Evolutionary conservation across 2,329 filamentous ascomycete genomes (phyloP), one percentile per base, ranked within the genome.

Genomic region (Ophiostoma ulmi): DNA sequence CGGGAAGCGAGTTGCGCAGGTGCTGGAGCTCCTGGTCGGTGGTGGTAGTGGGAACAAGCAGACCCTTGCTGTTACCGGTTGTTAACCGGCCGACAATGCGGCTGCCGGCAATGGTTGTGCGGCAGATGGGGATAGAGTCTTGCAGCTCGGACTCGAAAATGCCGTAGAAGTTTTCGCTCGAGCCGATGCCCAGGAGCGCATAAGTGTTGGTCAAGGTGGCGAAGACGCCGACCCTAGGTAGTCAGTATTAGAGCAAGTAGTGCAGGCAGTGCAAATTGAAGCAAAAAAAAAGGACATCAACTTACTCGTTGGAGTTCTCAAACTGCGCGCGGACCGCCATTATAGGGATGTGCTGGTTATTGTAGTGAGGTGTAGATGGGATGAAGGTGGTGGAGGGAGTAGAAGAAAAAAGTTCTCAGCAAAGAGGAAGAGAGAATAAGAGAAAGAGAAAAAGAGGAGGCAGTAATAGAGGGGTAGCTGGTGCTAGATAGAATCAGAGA

Each of bases 121-220:
- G 92, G 82, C 93, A 95, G 81, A 97, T 97, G 76, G 95, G 95
- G 77, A 99, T 94, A 74, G 97, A 89, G 84, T 98, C 95, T 85
- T 97, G 93, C 73, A 99, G 87, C 84, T 99, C 95, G 74, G 94
- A 90, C 86, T 99, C 95, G 83, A 99, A 98, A 80, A 98, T 88
- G 85, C 92, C 94, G 89, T 98, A 98, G 83, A 99, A 99, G 87
- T 98, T 98, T 86, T 97, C 94, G 78, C 93, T 97, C 77, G 92
- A 94, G 78, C 95, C 95, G 75, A 97, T 88, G 75, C 94, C 94
- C 76, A 97, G 93, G 77, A 99, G 87, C 76, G 94, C 93, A 82
- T 97, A 99, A 72, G 93, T 94, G 83, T 99, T 99, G 76, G 95
- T 99, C 79, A 99, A 91, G 73, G 93, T 97, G 73, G 94, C 84